Evolutionary conservation across 2,329 filamentous ascomycete species (phyloP).

Genomic region (Ophiostoma sp.): DNA sequence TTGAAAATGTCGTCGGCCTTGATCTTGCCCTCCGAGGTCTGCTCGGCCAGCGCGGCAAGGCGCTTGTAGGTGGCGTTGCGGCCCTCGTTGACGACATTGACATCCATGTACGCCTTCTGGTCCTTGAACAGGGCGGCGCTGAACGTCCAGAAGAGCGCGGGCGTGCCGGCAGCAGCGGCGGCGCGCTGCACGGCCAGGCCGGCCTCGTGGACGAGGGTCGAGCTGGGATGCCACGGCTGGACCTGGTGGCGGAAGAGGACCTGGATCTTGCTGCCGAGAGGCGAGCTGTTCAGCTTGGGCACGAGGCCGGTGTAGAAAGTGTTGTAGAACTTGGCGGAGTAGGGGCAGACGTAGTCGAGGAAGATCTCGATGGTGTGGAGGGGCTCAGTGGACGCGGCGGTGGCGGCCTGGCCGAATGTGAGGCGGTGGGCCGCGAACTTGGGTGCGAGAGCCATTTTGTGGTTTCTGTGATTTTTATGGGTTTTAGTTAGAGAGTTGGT

Average conservation of each 20-base stretch:
- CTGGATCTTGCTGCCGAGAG: conserved; percentile 49
- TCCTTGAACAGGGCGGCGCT: conserved; percentile 59
- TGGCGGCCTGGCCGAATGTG: conserved; percentile 39
- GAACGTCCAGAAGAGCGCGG: conserved; percentile 75
- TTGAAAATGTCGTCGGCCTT: conserved; percentile 64
- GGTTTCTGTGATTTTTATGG: background rate
- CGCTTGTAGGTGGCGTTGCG: conserved; percentile 79
- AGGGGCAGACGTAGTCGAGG: conserved; percentile 88
- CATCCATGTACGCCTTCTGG: conserved; percentile 79
- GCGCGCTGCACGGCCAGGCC: conserved; percentile 71
- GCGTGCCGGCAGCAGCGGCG: conserved; percentile 36
- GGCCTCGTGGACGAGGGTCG: conserved; percentile 75
- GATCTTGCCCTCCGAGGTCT: conserved; percentile 63
- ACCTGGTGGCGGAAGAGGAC: conserved; percentile 87
- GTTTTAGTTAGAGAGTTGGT: background rate
- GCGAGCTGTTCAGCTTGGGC: conserved; percentile 51
- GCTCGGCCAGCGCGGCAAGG: conserved; percentile 66
- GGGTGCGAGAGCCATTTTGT: conserved; percentile 65
- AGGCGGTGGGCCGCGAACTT: conserved; percentile 71
- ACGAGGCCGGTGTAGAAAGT: conserved; percentile 64
- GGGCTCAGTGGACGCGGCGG: conserved; percentile 39
- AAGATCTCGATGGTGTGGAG: conserved; percentile 61
- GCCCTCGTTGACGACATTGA: conserved; percentile 73
- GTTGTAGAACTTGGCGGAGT: conserved; percentile 64
- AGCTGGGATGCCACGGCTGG: conserved; percentile 91